Evolutionary conservation across 805 yeast species (phyloP).

Genomic region (Candida ascalaphidarum): DNA sequence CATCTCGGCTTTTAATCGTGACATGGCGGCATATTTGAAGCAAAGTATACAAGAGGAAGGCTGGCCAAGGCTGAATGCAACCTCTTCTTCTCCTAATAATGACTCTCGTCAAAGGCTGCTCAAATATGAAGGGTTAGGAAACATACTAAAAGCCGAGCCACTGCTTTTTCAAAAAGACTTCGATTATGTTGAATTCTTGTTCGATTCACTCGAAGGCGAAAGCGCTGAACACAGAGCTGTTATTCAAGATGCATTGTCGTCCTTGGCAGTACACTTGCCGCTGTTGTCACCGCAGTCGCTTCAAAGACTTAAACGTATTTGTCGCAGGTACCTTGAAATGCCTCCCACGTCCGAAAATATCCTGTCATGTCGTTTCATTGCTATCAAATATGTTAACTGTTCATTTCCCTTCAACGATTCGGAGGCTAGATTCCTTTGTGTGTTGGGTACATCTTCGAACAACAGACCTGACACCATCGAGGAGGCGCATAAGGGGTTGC

Average conservation of each 20-base stretch:
- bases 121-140: slow-evolving; percentile 76
- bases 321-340: slow-evolving; percentile 27
- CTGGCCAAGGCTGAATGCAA: slow-evolving; percentile 42
- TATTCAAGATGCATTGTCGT: slow-evolving; percentile 63
- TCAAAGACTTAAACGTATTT: slow-evolving; percentile 27
- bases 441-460: slow-evolving; percentile 49
- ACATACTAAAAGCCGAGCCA: slow-evolving; percentile 43
- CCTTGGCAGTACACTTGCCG: slow-evolving; percentile 43
- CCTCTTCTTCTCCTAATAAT: too few relatives aligned
- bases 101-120: slow-evolving; percentile 49
- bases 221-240: slow-evolving; percentile 51
- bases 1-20: slow-evolving; percentile 23
- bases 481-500: slow-evolving; percentile 71
- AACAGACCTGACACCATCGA: slow-evolving; percentile 70
- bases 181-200: slow-evolving; percentile 53
- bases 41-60: slow-evolving; percentile 47
- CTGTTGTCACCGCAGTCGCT: slow-evolving; percentile 31
- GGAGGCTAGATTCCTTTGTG: slow-evolving; percentile 57
- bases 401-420: slow-evolving; percentile 61
- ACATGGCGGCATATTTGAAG: slow-evolving; percentile 45
- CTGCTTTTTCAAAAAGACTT: slow-evolving; percentile 35
- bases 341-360: too few relatives aligned
- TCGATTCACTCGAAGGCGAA: slow-evolving; percentile 64
- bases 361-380: slow-evolving; percentile 51
- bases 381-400: slow-evolving; percentile 56